Percentiles rank a stretch among this genome's conserved stretches.
These are phyloP conservation scores for Penicillium digitatum DNA, from an alignment of 2,329 filamentous ascomycete species.

Conservation along the genomic window DNA sequence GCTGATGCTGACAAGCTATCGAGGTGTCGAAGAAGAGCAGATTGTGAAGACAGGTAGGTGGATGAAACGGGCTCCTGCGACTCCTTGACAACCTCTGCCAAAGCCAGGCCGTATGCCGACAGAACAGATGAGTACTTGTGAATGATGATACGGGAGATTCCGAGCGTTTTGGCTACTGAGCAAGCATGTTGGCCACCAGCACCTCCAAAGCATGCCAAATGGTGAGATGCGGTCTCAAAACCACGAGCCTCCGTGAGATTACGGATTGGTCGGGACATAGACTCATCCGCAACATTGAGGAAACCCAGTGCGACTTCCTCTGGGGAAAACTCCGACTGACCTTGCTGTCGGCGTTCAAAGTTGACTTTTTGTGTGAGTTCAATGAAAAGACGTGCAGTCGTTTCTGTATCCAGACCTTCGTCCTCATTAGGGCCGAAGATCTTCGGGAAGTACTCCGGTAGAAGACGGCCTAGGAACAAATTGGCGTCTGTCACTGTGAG, in stretches of 20 bases:
- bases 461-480: constrained; percentile 74
- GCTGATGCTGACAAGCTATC: constrained; percentile 66
- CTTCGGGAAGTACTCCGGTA: constrained; percentile 92
- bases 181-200: constrained; percentile 91
- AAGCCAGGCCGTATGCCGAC: constrained; percentile 87
- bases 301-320: constrained; percentile 53
- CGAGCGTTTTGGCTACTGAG: constrained; percentile 79
- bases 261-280: constrained; percentile 66
- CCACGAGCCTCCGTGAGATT: constrained; percentile 90
- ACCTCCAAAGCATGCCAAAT: constrained; percentile 88
- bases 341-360: constrained; percentile 50
- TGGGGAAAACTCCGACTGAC: constrained; percentile 61
- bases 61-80: constrained; percentile 61
- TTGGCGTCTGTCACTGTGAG: constrained; percentile 92
- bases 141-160: constrained; percentile 79
- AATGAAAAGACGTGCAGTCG: constrained; percentile 70
- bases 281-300: constrained; percentile 43
- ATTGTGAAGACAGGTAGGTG: constrained; percentile 46
- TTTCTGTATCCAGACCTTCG: constrained; percentile 71
- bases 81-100: constrained; percentile 91
- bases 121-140: constrained; percentile 89
- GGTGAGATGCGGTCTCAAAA: constrained; percentile 82
- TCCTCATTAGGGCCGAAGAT: constrained; percentile 91
- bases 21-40: constrained; percentile 64
- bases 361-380: constrained; percentile 77